Evolutionary conservation across 345 rosid species (phyloP).

Genomic region (Acer saccharum): DNA sequence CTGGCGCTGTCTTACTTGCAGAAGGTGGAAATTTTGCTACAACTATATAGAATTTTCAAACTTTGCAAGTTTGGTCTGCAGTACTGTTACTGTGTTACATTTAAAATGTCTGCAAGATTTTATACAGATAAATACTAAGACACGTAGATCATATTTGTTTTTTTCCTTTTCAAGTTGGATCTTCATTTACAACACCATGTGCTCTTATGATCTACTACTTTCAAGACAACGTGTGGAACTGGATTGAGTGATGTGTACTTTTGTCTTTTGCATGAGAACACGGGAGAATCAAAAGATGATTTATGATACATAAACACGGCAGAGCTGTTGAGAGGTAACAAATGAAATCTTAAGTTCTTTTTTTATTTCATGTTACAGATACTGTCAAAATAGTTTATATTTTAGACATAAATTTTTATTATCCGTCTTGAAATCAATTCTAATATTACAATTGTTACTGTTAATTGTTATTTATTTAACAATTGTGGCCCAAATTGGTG

Average conservation of each 20-base stretch:
- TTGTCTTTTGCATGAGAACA: slow-evolving; percentile 6
- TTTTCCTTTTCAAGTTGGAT: not conserved
- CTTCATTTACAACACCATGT: not conserved
- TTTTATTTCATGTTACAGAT: not conserved
- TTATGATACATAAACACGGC: not conserved
- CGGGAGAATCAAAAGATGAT: not conserved
- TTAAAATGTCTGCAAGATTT: not conserved
- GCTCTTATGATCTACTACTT: not conserved
- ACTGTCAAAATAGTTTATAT: too few relatives aligned
- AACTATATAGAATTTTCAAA: not conserved
- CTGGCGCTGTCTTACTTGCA: not conserved
- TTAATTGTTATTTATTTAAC: too few relatives aligned
- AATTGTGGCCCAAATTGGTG: not conserved
- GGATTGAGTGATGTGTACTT: not conserved
- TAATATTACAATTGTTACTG: not conserved
- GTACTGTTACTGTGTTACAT: not conserved
- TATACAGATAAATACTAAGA: not conserved
- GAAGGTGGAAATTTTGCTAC: not conserved
- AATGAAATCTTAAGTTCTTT: not conserved
- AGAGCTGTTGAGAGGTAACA: not conserved
- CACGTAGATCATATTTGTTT: not conserved
- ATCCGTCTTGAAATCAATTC: not conserved
- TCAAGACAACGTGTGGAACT: not conserved
- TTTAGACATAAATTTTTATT: too few relatives aligned
- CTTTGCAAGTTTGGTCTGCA: not conserved